Percentiles rank a stretch among this genome's conserved stretches.
Conservation (phyloP, 2,329 filamentous ascomycete genomes). For the Calonectria hawksworthii region DNA sequence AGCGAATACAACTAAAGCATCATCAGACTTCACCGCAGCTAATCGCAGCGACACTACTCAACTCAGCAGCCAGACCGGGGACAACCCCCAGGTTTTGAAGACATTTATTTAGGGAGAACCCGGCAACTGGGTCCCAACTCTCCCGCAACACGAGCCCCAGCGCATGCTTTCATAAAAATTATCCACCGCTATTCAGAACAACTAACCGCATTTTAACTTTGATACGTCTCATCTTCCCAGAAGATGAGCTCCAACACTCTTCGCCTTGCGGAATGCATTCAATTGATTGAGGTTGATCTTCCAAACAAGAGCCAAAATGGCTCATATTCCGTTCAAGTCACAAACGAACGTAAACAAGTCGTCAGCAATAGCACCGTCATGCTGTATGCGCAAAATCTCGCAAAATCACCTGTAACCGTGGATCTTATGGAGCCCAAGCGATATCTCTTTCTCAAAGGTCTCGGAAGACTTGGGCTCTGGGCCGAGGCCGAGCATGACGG, state of each 20-base stretch:
- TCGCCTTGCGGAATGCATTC: slow-evolving; percentile 7
- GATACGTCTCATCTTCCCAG: background rate
- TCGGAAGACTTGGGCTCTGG: background rate
- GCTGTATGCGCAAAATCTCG: background rate
- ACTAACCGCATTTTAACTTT: background rate
- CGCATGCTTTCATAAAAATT: background rate
- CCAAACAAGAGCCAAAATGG: slow-evolving; percentile 11
- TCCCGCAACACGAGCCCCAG: background rate
- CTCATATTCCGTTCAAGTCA: background rate
- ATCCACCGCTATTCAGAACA: background rate
- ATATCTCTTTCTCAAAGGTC: slow-evolving; percentile 1
- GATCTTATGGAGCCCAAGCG: background rate
- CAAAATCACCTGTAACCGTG: background rate
- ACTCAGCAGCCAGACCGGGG: background rate
- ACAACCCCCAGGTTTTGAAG: background rate
- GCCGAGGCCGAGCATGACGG: background rate
- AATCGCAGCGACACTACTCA: background rate
- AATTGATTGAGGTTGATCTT: slow-evolving; percentile 13
- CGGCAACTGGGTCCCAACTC: no score
- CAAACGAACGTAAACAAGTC: slow-evolving; percentile 2
- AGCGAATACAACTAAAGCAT: background rate
- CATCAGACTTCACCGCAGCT: background rate
- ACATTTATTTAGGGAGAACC: background rate
- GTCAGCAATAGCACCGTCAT: background rate
- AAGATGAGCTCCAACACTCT: slow-evolving; percentile 8